Conservation (phyloP, 2,329 filamentous ascomycete genomes). For the Biscogniauxia marginata region DNA sequence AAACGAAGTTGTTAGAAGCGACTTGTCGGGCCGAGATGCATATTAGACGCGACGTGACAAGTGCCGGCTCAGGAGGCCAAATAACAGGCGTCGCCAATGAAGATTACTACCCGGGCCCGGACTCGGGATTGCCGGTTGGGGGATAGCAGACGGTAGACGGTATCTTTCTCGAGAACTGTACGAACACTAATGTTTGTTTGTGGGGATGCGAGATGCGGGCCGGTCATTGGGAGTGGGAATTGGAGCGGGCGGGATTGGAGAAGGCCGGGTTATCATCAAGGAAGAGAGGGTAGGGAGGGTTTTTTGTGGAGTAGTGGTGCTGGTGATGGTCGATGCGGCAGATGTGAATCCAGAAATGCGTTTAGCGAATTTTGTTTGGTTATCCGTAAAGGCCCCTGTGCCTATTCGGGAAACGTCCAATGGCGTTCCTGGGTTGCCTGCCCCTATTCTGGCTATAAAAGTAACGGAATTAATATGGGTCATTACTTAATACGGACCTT, state of each 20-base stretch:
- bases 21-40: slow-evolving; percentile 14
- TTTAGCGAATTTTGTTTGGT: not conserved
- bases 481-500: not conserved
- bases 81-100: not conserved
- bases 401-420: not conserved
- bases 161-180: no score
- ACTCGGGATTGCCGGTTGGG: not conserved
- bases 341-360: no score
- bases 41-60: slow-evolving; percentile 2
- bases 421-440: not conserved
- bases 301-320: no score
- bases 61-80: not conserved
- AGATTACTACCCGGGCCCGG: not conserved
- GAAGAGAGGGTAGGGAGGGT: no score
- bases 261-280: no score
- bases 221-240: not conserved
- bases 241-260: not conserved
- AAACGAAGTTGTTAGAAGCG: not conserved
- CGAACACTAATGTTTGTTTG: no score
- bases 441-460: not conserved
- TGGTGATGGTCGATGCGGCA: no score
- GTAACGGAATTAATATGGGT: not conserved
- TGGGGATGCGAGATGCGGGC: not conserved
- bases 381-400: not conserved
- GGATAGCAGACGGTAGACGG: not conserved